Evolutionary conservation across 371 early-diverging fungal genomes (phyloP), one percentile per base, ranked within the genome.

Genomic region (Fennellomyces sp.): DNA sequence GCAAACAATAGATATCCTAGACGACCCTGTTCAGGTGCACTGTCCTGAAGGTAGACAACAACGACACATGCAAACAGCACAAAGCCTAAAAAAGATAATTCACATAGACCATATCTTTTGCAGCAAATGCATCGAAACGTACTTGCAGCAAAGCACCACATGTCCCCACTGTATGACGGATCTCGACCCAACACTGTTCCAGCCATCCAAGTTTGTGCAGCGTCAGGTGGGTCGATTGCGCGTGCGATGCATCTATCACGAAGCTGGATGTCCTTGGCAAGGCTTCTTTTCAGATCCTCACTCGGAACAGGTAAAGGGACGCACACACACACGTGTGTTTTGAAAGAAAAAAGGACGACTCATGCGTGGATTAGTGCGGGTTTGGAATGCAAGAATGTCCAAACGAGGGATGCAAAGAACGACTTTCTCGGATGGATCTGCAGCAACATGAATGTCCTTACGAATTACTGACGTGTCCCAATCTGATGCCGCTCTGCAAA

Each of bases 31-130:
- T 19, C 81, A 81, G 64, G 76, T 81, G 10, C 81, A 68, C 28
- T 81, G 81, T 65, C 73, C 81, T 33, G 81, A 81, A 78, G 81
- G 81, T 81, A 67, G 35, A 41, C 13, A 21, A 52, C n/a, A 53
- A 41, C 19, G 15, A 47, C 19, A 27, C 17, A 30, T 21, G 17
- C 27, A 52, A 29, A 52, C 7, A 1, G 7, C n/a, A n/a, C n/a
- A n/a, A n/a, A n/a, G n/a, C n/a, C 10, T 57, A 19, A 30, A 57
- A 5, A 2, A 15, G n/a, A n/a, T n/a, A n/a, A n/a, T n/a, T n/a
- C n/a, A n/a, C n/a, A 38, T 61, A 81, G 81, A 81, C 52, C 81
- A 81, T 48, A 78, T 81, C 36, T 81, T 78, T 65, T 81, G 81
- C 52, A 60, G 50, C 25, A 53, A 66, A 26, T 78, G 81, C 50